These are phyloP conservation scores for Nidularia pulvinata DNA, from an alignment of 768 basidiomycete species.

Conservation along the genomic window DNA sequence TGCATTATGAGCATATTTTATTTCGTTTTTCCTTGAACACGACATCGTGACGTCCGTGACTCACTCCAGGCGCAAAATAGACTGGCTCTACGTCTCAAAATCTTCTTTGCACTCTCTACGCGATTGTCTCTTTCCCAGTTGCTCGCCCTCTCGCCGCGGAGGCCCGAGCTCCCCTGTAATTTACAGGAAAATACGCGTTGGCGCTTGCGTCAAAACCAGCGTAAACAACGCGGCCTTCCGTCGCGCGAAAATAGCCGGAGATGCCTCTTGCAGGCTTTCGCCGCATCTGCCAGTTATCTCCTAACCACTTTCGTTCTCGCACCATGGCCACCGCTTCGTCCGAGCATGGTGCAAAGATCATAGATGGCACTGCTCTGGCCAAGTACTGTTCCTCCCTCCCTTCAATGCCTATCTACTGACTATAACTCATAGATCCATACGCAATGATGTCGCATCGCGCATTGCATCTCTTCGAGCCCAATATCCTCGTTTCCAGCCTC, in stretches of 20 bases:
- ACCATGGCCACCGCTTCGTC: slow-evolving; percentile 31
- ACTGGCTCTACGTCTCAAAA: neutral
- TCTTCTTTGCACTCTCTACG: neutral
- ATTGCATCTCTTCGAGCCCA: slow-evolving; percentile 64
- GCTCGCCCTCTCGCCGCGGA: neutral
- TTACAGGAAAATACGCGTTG: neutral
- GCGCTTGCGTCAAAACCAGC: slow-evolving; percentile 1
- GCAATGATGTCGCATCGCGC: slow-evolving; percentile 68
- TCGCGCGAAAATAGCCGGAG: slow-evolving; percentile 7
- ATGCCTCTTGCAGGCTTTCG: slow-evolving; percentile 13
- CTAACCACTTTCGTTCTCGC: slow-evolving; percentile 23
- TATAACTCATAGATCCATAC: slow-evolving; percentile 63
- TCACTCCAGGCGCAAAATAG: neutral
- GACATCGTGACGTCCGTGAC: neutral
- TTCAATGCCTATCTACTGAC: neutral
- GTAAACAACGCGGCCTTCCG: slow-evolving; percentile 12
- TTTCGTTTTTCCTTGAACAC: neutral
- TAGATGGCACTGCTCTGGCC: slow-evolving; percentile 85
- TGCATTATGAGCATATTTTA: neutral
- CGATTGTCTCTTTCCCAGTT: neutral
- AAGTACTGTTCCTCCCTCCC: slow-evolving; percentile 50
- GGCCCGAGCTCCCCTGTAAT: neutral
- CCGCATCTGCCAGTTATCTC: slow-evolving; percentile 27
- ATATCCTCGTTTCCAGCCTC: slow-evolving; percentile 89
- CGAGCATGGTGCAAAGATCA: slow-evolving; percentile 42